Evolutionary conservation across 2,329 filamentous ascomycete species (phyloP), one percentile per base, ranked within the genome.

Genomic region (Hypoxylon sp.): DNA sequence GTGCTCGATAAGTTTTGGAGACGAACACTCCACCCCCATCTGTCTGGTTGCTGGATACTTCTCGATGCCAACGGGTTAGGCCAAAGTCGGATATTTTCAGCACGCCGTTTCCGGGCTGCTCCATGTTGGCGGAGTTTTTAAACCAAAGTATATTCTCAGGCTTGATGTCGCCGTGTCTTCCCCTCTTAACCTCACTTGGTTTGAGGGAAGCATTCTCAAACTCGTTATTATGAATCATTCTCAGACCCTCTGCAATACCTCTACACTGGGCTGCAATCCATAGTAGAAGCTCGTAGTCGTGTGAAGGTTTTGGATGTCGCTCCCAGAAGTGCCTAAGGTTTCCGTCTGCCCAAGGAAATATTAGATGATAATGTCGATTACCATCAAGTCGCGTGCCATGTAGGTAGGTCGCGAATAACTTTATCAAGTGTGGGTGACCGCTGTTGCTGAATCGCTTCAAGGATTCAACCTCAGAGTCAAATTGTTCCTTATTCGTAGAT

Each of bases 61-160:
- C 43, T 14, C 50, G 32, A 23, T 65, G 55, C 55, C 49, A 65
- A 9, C 50, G 55, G 11, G 62, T 45, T 5, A 65, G 17, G 6
- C 62, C 62, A 30, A 65, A 65, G 28, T 65, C 55, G 5, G 62
- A 55, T 41, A 65, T 55, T 21, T 55, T 60, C 34, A 65, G 25
- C 3, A 60, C 10, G 2, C 25, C 43, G 5, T 10, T 30, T 28
- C 19, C 43, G 5, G n/a, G 30, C 5, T n/a, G 41, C 4, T n/a
- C 32, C 2, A 21, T 25, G 6, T 32, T 30, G n/a, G 11, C 3
- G n/a, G 46, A 21, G 1, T 28, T 41, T 41, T 46, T 36, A 23
- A 53, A 59, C 53, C 61, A 59, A 11, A 64, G 61, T 52, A 64
- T 64, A 19, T 64, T 64, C 19, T 59, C 53, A 21, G 61, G 61